These are phyloP conservation scores for Irpex sp. DNA, from an alignment of 1,284 basidiomycete genomes.

Conservation along the genomic window DNA sequence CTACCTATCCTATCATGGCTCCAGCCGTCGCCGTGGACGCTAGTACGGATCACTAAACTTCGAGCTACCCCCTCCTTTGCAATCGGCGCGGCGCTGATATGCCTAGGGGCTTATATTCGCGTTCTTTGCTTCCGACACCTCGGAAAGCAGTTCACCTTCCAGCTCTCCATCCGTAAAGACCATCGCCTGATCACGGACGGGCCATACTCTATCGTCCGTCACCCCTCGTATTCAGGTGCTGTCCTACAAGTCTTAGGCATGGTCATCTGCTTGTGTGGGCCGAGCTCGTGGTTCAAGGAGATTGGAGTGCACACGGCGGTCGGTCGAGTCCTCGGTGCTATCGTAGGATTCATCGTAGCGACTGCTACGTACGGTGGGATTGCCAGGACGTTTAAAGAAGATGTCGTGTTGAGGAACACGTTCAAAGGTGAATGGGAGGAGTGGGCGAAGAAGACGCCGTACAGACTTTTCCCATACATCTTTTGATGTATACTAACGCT, in stretches of 20 bases:
- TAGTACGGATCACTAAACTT: not conserved
- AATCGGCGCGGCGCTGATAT: not conserved
- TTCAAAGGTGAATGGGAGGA: conserved; percentile 13
- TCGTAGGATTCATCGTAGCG: not conserved
- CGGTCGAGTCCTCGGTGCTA: not conserved
- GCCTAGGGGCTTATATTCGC: not conserved
- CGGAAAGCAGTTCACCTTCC: conserved; percentile 6
- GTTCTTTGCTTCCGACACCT: conserved; percentile 1
- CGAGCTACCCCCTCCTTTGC: not conserved
- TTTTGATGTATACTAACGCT: not conserved
- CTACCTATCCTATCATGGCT: not conserved
- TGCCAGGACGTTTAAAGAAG: conserved; percentile 8
- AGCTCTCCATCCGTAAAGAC: conserved; percentile 3
- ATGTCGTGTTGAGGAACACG: conserved; percentile 13
- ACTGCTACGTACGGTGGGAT: not conserved
- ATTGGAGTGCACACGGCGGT: not conserved
- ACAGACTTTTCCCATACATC: conserved; percentile 11
- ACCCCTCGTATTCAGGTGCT: not conserved
- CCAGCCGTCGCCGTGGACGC: not conserved
- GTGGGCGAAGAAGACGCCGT: conserved; percentile 14
- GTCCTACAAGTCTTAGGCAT: not conserved
- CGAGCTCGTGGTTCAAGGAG: not conserved
- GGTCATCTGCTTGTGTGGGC: not conserved
- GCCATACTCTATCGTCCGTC: conserved; percentile 6
- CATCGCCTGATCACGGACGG: conserved; percentile 6